phyloP scores from a whole-genome alignment of 2,329 filamentous ascomycete genomes.

The Sarocladium kiliense region DNA sequence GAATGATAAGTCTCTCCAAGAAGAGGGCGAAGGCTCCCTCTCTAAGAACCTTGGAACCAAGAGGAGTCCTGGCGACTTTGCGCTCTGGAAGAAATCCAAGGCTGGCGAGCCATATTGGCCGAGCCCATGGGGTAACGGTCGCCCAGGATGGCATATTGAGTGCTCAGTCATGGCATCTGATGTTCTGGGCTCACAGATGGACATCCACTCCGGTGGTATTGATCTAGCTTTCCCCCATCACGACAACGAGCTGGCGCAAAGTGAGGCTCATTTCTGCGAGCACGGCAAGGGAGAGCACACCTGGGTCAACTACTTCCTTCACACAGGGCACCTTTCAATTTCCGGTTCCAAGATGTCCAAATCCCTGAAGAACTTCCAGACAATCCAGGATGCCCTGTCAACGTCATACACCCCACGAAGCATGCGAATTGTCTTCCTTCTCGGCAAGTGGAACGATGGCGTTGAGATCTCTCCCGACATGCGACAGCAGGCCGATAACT shows the following conservation, averaged over 20 bases:
- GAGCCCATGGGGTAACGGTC: conserved; percentile 79
- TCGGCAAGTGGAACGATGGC: conserved; percentile 85
- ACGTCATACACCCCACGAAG: conserved; percentile 69
- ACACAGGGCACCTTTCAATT: conserved; percentile 87
- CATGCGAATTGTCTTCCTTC: conserved; percentile 79
- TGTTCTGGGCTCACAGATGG: conserved; percentile 77
- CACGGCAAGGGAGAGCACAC: conserved; percentile 54
- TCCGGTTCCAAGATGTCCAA: conserved; percentile 95
- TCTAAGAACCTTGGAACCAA: conserved; percentile 60
- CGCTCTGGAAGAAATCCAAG: conserved; percentile 89
- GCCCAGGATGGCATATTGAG: conserved; percentile 96
- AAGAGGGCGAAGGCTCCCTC: conserved; percentile 85
- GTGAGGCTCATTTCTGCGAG: conserved; percentile 73
- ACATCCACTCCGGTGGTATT: conserved; percentile 89
- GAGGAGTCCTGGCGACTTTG: conserved; percentile 77
- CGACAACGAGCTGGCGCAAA: conserved; percentile 88
- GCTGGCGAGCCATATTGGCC: conserved; percentile 88
- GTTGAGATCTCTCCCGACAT: conserved; percentile 87
- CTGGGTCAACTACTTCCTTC: conserved; percentile 94
- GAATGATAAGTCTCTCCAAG: conserved; percentile 75
- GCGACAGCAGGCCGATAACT: conserved; percentile 65
- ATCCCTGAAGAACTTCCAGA: conserved; percentile 91
- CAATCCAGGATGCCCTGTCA: conserved; percentile 75
- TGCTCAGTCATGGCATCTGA: conserved; percentile 95
- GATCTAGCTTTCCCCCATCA: conserved; percentile 90